These are phyloP conservation scores for Tulasnella calospora DNA, from an alignment of 768 basidiomycete genomes.

Conservation along the genomic window DNA sequence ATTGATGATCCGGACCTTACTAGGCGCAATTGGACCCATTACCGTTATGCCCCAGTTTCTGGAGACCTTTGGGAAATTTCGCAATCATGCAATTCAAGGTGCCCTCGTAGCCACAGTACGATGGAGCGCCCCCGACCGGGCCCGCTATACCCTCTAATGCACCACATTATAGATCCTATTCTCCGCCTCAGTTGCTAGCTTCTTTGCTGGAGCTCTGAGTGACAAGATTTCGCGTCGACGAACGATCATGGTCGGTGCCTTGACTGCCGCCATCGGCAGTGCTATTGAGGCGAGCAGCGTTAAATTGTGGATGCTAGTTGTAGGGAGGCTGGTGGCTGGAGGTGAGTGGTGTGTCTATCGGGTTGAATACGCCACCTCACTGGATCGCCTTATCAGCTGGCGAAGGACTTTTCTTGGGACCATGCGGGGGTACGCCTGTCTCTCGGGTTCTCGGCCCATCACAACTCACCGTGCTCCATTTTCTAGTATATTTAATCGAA, in stretches of 20 bases:
- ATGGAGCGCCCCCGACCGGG: neutral
- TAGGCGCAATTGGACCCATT: constrained; percentile 42
- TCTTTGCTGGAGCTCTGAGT: constrained; percentile 40
- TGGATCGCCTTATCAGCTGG: constrained; percentile 32
- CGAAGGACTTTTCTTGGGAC: constrained; percentile 46
- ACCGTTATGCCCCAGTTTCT: constrained; percentile 48
- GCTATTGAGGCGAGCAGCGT: constrained; percentile 39
- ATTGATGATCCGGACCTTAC: neutral
- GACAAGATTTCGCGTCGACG: constrained; percentile 47
- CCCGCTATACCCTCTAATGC: neutral
- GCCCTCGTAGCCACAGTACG: constrained; percentile 30
- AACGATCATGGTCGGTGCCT: constrained; percentile 43
- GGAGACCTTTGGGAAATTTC: constrained; percentile 27
- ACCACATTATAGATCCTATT: constrained; percentile 28
- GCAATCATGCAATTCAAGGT: constrained; percentile 26
- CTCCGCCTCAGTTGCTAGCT: constrained; percentile 29
- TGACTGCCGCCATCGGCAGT: constrained; percentile 44
- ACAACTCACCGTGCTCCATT: neutral
- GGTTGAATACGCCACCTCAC: neutral
- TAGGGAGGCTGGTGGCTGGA: constrained; percentile 46
- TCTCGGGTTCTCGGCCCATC: constrained; percentile 34
- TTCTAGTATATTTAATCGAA: constrained; percentile 29
- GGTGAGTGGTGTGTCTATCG: constrained; percentile 21
- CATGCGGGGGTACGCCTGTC: constrained; percentile 26
- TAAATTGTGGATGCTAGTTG: constrained; percentile 40